These are phyloP conservation scores for Oehlia diaphana DNA, from an alignment of 192 early-diverging fungal genomes.

Conservation along the genomic window DNA sequence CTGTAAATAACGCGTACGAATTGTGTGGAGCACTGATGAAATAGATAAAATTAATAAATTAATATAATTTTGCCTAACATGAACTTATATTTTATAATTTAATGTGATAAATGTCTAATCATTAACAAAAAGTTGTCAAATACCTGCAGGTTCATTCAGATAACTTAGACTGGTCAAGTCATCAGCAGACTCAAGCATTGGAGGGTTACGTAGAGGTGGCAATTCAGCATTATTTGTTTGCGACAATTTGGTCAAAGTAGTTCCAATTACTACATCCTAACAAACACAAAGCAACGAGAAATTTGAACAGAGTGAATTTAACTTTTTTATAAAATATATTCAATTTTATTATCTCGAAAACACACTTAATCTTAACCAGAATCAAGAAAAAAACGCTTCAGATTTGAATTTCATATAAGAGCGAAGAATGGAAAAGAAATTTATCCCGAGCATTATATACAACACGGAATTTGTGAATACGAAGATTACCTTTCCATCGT, in stretches of 20 bases:
- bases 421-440: neutral
- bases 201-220: constrained; percentile 93
- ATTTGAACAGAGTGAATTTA: neutral
- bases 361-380: too few relatives aligned
- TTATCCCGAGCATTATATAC: neutral
- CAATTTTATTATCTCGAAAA: neutral
- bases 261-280: constrained; percentile 73
- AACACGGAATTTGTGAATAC: neutral
- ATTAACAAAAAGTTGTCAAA: neutral
- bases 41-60: neutral
- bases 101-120: neutral
- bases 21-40: constrained; percentile 82
- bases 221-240: constrained; percentile 67
- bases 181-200: constrained; percentile 83
- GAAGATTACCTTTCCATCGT: constrained; percentile 54
- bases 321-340: neutral
- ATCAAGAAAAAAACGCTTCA: neutral
- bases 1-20: constrained; percentile 85
- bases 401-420: neutral
- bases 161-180: constrained; percentile 94
- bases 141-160: constrained; percentile 86
- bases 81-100: neutral
- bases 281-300: constrained; percentile 6
- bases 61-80: neutral
- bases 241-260: constrained; percentile 68